Base-by-base conservation (phyloP, 257 asterid genomes). In the Datura wrightii region DNA sequence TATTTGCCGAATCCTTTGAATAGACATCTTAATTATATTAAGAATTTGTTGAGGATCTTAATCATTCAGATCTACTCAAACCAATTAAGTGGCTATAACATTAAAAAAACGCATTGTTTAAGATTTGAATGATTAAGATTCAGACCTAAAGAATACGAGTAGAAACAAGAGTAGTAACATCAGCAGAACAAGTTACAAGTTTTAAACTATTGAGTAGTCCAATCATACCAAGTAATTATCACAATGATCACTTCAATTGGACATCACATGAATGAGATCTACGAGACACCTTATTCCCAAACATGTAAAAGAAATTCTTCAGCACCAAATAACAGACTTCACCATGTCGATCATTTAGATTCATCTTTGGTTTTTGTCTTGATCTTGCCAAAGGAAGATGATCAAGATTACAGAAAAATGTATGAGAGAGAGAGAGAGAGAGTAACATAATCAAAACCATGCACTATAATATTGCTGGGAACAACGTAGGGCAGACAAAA, bases 401-500 rank as follows among this genome's bases (percentile, higher is more conserved):
- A 36, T 66, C 50, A 14, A 66, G 2, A 34, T 37, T 36, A 6
- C 4, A 37, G 76, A n/a, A 37, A 37, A 37, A 66, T 31, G 76
- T 10, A 36, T 1, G 48, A 3, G 52, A 31, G 46, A 11, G 39
- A 31, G 46, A 11, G 39, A 15, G 52, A 66, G 16, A 36, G 48
- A 67, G 76, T 60, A 19, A 60, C 69, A 59, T 59, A 24, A 60
- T 19, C 69, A 60, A 15, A 37, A 15, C 18, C 31, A 37, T 67
- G 52, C 78, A 67, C 78, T 18, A 16, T 67, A 15, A 69, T 39
- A 39, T 69, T 15, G 79, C 79, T 69, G 79, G 52, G 53, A 70
- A 70, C 34, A 70, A 54, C 8, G 6, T 70, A 9, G 8, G 24
- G 8, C 54, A 69, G 79, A 70, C 36, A 3, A 16, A 70, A 41